These are phyloP conservation scores for Manihot esculenta DNA, from an alignment of 441 rosid species.

Conservation along the genomic window DNA sequence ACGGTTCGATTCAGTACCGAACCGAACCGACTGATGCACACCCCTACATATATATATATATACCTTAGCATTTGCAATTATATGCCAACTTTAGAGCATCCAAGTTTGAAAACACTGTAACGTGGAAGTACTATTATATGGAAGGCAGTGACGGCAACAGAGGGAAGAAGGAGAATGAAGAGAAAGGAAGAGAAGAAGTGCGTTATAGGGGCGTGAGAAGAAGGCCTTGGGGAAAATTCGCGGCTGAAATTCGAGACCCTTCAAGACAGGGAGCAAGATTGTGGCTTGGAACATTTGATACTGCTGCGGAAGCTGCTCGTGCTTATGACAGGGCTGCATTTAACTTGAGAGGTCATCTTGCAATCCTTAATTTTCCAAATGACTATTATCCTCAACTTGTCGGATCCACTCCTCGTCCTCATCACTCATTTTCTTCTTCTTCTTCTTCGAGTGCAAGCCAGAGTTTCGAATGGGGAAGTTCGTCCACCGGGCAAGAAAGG, in stretches of 20 bases:
- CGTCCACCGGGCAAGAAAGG: slow-evolving; percentile 31
- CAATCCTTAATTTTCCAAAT: slow-evolving; percentile 55
- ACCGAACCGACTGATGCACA: no score
- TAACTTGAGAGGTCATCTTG: slow-evolving; percentile 47
- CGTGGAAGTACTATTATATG: slow-evolving; percentile 6
- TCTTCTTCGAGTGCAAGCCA: slow-evolving; percentile 12
- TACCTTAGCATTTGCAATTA: no score
- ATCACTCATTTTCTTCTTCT: slow-evolving; percentile 13
- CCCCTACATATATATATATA: no score
- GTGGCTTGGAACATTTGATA: slow-evolving; percentile 66
- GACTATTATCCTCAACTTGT: slow-evolving; percentile 39
- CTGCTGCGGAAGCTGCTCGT: slow-evolving; percentile 62
- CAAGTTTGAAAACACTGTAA: background rate
- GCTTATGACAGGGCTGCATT: slow-evolving; percentile 66
- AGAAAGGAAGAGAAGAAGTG: slow-evolving; percentile 35
- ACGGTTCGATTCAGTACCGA: no score
- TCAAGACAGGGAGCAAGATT: slow-evolving; percentile 49
- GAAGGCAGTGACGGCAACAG: slow-evolving; percentile 29
- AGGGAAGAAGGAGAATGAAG: slow-evolving; percentile 22
- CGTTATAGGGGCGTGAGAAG: slow-evolving; percentile 56
- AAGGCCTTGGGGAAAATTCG: slow-evolving; percentile 74
- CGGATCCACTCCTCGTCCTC: slow-evolving; percentile 28
- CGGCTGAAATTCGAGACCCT: slow-evolving; percentile 64
- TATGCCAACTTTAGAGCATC: background rate
- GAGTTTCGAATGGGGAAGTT: slow-evolving; percentile 18